Evolutionary conservation across 1,284 basidiomycete genomes (phyloP), one percentile per base, ranked within the genome.

Genomic region (Marasmius sp.): DNA sequence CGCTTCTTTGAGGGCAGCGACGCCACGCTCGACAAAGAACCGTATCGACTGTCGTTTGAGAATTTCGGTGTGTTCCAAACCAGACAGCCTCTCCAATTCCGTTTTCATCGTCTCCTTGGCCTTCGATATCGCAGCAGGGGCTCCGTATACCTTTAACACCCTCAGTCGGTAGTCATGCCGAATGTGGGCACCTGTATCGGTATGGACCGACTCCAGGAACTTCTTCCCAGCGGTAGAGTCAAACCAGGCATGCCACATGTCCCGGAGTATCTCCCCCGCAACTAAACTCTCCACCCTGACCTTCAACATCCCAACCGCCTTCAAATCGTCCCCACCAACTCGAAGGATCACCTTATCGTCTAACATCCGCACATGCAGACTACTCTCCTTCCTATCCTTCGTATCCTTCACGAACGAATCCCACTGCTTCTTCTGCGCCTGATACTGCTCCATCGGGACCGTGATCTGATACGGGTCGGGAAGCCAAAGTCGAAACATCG

Each of bases 231-330:
- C 49, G 9, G 61, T 50, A n/a, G 67, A 65, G 20, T 63, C 65
- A 56, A 85, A 74, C 0, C 75, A 75, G 16, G 74, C 70, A 68
- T 86, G 82, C 84, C 85, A 86, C 36, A 70, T 65, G 9, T 73
- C 74, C 1, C 71, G 73, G 4, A 85, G 71, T 39, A 72, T 79
- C 50, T 82, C 78, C 6, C 86, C 85, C 16, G 74, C 74, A 2
- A 77, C 78, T 22, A 87, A 66, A 55, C 72, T 80, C 69, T 87
- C 85, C 0, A 84, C 81, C 55, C 84, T 73, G 16, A 87, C 85
- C 69, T 86, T 87, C 59, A 87, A 65, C 5, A 79, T 75, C 2
- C 85, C 85, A 1, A 81, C 76, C 1, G 77, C 77, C 64, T 81
- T 79, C 70, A 81, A 81, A 57, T 80, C 77, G 14, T 76, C 69